Evolutionary conservation across 441 rosid species (phyloP), one percentile per base, ranked within the genome.

Genomic region (Pelargonium cotyledonis): DNA sequence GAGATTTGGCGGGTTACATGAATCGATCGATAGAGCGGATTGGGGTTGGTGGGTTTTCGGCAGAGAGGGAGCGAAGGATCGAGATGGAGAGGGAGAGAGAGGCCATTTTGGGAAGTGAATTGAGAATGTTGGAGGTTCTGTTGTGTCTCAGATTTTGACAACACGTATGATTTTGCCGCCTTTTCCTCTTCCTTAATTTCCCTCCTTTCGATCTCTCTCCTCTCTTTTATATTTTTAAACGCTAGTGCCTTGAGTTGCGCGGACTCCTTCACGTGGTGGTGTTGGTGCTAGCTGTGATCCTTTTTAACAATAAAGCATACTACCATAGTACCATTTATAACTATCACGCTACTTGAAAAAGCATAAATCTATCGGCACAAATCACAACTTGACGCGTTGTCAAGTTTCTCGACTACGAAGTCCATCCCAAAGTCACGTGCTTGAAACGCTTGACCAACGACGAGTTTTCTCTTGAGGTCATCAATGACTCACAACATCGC

Each of bases 81-180:
- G 62, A 57, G 26, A 29, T 29, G 29, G 15, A 7, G 7, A 23
- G 5, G 10, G 7, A 35, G 40, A 35, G 40, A 5, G 40, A 53
- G 62, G 62, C 8, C 26, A 57, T 6, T 57, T 57, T 16, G 26
- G 62, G 8, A 16, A 55, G 61, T 16, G 61, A 1, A 55, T 55
- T 18, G 3, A 55, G 61, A 18, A 57, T 21, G 26, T 16, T 57
- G 26, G 19, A 57, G 23, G 6, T 21, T 16, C 35, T 2, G 35
- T 29, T 29, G 16, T 55, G 29, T 9, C 62, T 57, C 62, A 21
- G 62, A 57, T 19, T 16, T 16, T 57, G 19, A 16, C 23, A 23
- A 21, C 11, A 57, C 19, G 16, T 57, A 8, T 65, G 46, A 23
- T 16, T 71, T 70, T 72, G 75, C 70, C 70, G 75, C 75, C 75